These are phyloP conservation scores for Planoprotostelium fungivorum DNA, from an alignment of 78 protist species.

Conservation along the genomic window DNA sequence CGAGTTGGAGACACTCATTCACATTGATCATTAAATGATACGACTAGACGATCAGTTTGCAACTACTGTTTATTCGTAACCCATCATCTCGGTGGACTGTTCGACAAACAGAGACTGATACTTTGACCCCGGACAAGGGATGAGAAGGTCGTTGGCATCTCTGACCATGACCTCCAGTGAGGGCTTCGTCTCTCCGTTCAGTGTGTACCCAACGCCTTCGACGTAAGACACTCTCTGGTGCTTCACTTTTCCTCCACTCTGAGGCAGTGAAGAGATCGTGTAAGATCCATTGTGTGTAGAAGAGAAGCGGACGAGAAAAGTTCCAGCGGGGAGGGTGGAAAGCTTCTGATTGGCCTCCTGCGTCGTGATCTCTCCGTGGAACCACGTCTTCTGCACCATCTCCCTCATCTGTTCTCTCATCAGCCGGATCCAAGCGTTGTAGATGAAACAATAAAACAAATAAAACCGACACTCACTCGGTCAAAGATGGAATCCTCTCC, in stretches of 20 bases:
- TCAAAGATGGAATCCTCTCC: not conserved
- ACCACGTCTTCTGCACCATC: conserved; percentile 56
- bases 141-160: conserved; percentile 41
- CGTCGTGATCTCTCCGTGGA: conserved; percentile 75
- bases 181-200: conserved; percentile 42
- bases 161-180: conserved; percentile 50
- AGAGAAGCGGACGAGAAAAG: conserved; percentile 70
- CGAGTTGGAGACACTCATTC: too few species aligned
- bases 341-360: conserved; percentile 51
- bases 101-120: conserved; percentile 38
- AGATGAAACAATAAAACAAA: not conserved
- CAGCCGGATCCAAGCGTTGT: not conserved
- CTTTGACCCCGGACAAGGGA: conserved; percentile 66
- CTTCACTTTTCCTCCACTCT: conserved; percentile 39
- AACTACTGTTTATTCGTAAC: too few species aligned
- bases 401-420: conserved; percentile 4
- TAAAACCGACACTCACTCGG: not conserved
- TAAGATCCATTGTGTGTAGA: conserved; percentile 56
- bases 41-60: too few species aligned
- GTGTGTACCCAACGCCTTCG: conserved; percentile 44
- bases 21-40: too few species aligned
- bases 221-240: conserved; percentile 61
- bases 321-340: conserved; percentile 51
- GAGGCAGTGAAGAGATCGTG: conserved; percentile 61
- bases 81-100: not conserved